Evolutionary conservation across 2,329 filamentous ascomycete genomes (phyloP).

Genomic region (Diaporthe vaccinii): DNA sequence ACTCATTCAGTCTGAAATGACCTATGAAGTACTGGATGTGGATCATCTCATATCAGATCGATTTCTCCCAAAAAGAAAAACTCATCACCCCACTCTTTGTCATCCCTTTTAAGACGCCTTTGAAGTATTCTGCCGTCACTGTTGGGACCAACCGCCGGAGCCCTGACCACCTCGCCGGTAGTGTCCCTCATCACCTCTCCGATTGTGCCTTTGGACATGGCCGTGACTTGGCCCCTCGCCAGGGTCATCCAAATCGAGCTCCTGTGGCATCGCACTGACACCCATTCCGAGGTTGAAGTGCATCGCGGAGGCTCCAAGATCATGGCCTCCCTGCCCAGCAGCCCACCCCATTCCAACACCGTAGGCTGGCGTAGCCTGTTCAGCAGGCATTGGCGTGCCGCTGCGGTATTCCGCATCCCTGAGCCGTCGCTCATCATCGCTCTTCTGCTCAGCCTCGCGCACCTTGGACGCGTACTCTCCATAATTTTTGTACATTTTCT

Average conservation of each 20-base stretch:
- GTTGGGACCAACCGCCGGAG: no score
- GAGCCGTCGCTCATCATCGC: neutral
- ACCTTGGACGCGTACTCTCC: no score
- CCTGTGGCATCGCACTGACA: neutral
- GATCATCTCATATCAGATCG: neutral
- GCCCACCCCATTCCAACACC: neutral
- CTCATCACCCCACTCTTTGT: neutral
- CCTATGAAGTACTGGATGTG: neutral
- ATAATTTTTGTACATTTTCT: neutral
- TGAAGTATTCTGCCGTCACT: neutral
- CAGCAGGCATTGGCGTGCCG: neutral
- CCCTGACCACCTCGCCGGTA: neutral
- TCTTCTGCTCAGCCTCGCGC: neutral
- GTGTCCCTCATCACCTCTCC: neutral
- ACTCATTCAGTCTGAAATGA: neutral
- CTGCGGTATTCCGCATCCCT: neutral
- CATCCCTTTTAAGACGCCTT: neutral
- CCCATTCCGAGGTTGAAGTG: no score
- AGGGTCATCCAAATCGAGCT: neutral
- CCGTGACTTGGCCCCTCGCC: neutral
- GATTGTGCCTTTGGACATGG: neutral
- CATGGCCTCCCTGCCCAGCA: neutral
- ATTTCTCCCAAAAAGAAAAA: neutral
- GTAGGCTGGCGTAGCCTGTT: no score
- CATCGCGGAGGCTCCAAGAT: neutral